Evolutionary conservation across 805 yeast genomes (phyloP), one percentile per base, ranked within the genome.

Genomic region (Candida pini): DNA sequence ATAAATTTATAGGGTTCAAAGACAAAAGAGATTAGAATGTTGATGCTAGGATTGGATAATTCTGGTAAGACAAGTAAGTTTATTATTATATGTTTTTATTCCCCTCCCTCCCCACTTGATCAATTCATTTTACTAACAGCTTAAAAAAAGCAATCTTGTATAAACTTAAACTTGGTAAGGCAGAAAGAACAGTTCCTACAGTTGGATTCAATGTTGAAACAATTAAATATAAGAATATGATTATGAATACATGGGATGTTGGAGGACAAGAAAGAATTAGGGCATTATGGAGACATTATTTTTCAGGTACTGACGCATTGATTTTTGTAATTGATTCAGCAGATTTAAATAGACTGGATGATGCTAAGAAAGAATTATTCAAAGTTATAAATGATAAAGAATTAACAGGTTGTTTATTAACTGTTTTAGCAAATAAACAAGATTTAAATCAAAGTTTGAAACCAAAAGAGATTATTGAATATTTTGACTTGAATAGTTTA

Each of bases 181-280:
- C 83, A 8, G 73, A 68, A 41, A 77, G 84, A 28, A 84, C 95
- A 0, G 92, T 87, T 5, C 96, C 96, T 16, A 89, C 96, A 0
- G 95, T 87, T 16, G 96, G 96, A 2, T 89, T 89, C 66, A 89
- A 89, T 61, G 90, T 90, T 43, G 72, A 75, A 37, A 77, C 90
- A 2, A 53, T 84, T 7, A 54, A 57, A 6, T 62, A 66, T 45
- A 49, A 62, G 8, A 69, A 64, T 14, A 64, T 58, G 43, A 65
- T 66, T 25, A 57, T 83, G 44, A 79, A 80, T 45, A 59, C 82
- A 15, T 83, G 95, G 98, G 63, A 80, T 60, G 92, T 92, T 41
- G 97, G 97, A 63, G 97, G 96, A 56, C 97, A 87, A 66, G 94
- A 84, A 52, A 70, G 94, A 59, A 75, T 88, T 48, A 76, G 96